Percentiles rank a stretch among this genome's conserved stretches.
Conservation (phyloP, 2,329 filamentous ascomycete species). For the Uncinocarpus reesii region DNA sequence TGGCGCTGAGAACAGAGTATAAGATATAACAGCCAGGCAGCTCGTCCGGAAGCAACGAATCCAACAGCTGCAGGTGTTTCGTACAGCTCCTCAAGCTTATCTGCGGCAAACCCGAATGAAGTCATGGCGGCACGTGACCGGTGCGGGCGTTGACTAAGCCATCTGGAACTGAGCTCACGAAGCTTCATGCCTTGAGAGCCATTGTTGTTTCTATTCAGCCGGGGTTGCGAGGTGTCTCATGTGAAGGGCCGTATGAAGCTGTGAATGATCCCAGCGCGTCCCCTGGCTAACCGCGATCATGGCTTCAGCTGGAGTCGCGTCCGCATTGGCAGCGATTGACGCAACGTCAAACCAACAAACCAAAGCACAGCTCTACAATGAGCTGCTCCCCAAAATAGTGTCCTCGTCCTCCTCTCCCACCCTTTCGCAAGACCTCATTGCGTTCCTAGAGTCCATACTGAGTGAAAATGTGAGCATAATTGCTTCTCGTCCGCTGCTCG, state of each 20-base stretch:
- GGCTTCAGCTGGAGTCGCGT: constrained; percentile 42
- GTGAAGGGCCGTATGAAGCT: background rate
- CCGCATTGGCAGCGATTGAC: constrained; percentile 43
- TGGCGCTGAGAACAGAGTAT: background rate
- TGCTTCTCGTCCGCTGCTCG: constrained; percentile 60
- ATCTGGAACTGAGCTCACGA: background rate
- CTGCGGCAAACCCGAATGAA: constrained; percentile 2
- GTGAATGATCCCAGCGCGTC: background rate
- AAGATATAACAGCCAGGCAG: too few species aligned
- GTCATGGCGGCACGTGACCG: constrained; percentile 5
- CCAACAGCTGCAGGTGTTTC: too few species aligned
- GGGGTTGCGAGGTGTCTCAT: background rate
- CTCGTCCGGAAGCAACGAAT: background rate
- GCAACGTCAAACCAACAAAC: constrained; percentile 38
- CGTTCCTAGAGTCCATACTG: constrained; percentile 60
- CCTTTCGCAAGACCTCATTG: constrained; percentile 53
- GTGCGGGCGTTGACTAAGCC: background rate
- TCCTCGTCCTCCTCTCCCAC: constrained; percentile 36
- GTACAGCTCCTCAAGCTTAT: background rate
- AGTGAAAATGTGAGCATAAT: constrained; percentile 63
- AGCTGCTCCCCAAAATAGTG: constrained; percentile 48
- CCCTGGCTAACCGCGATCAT: constrained; percentile 27
- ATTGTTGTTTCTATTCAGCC: too few species aligned
- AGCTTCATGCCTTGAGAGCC: background rate
- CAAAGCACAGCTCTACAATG: constrained; percentile 48